phyloP scores from a whole-genome alignment of 768 basidiomycete species.

The Phlebiopsis flavidoalba region DNA sequence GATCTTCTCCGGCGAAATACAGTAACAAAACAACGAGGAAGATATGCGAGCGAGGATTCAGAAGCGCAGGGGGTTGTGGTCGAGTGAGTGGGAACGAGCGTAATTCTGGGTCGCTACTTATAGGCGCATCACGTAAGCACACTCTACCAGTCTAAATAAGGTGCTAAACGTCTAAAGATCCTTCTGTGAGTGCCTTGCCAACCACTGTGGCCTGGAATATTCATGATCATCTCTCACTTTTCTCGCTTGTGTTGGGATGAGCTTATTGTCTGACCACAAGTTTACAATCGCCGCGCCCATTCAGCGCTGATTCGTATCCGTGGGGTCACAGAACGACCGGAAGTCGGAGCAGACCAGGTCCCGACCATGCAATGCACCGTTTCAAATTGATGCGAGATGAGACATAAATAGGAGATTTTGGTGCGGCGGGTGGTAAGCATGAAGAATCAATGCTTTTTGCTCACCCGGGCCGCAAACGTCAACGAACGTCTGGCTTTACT shows the following conservation, averaged over 20 bases:
- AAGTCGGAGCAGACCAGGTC: background rate
- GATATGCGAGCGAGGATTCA: background rate
- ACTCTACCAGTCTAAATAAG: background rate
- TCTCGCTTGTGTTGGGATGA: background rate
- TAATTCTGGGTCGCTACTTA: slow-evolving; percentile 4
- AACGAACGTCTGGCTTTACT: no score
- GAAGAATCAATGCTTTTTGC: background rate
- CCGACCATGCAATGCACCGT: background rate
- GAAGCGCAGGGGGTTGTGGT: background rate
- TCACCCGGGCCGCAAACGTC: no score
- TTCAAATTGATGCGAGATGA: background rate
- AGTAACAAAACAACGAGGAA: background rate
- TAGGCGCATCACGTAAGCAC: slow-evolving; percentile 8
- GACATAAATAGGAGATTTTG: no score
- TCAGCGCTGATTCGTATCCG: background rate
- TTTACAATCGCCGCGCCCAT: background rate
- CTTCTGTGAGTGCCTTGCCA: background rate
- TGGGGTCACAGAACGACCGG: background rate
- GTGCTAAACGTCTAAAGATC: background rate
- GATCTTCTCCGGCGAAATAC: background rate
- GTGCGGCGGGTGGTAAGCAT: no score
- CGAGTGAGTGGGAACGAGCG: background rate
- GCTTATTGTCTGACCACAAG: background rate
- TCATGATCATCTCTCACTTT: background rate
- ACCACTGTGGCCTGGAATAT: background rate